These are phyloP conservation scores for Alopecurus myosuroides DNA, from an alignment of 176 grass and related monocot genomes.

Conservation along the genomic window DNA sequence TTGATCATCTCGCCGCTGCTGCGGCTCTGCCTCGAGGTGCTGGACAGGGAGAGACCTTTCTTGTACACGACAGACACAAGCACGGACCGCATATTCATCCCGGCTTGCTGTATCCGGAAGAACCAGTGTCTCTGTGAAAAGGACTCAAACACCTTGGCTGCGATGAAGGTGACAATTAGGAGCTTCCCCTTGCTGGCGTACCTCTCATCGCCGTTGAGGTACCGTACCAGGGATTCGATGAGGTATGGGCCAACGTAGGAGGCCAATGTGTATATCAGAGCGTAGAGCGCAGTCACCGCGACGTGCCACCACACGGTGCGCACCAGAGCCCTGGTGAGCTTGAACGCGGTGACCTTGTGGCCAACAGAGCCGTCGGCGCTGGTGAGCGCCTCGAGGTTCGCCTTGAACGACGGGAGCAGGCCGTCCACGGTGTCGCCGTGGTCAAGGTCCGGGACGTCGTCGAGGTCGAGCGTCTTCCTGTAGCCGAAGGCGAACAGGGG, in stretches of 20 bases:
- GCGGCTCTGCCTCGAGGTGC: constrained; percentile 55
- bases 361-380: background rate
- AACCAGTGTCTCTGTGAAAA: constrained; percentile 47
- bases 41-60: constrained; percentile 64
- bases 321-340: constrained; percentile 55
- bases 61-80: constrained; percentile 65
- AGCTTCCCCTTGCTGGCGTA: constrained; percentile 50
- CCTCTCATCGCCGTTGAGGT: constrained; percentile 60
- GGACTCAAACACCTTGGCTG: constrained; percentile 64
- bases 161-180: constrained; percentile 51
- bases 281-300: constrained; percentile 57
- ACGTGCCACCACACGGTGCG: constrained; percentile 55
- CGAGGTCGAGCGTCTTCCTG: constrained; percentile 58
- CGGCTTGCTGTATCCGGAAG: constrained; percentile 57
- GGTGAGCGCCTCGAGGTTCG: constrained; percentile 41
- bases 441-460: constrained; percentile 70
- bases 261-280: constrained; percentile 46
- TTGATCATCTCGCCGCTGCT: constrained; percentile 52
- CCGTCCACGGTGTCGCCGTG: constrained; percentile 35
- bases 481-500: constrained; percentile 57
- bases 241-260: constrained; percentile 84
- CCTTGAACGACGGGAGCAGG: constrained; percentile 54
- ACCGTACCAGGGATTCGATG: constrained; percentile 71
- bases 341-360: constrained; percentile 49
- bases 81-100: constrained; percentile 30